Base-by-base conservation (phyloP, 768 basidiomycete genomes). In the Termitomyces sp. region DNA sequence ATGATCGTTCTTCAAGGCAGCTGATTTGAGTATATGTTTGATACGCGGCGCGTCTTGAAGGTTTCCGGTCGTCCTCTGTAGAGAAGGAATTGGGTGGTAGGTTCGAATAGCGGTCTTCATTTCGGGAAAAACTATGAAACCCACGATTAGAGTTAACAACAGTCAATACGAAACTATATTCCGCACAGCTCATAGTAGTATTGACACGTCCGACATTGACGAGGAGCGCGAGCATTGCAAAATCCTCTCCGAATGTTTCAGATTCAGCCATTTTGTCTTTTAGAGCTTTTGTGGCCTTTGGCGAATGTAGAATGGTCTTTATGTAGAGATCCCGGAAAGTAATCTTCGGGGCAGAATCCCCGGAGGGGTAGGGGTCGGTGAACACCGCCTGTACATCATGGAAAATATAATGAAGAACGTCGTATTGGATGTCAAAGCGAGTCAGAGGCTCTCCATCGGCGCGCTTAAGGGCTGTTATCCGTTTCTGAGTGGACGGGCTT, bases 181-280 rank as follows among this genome's bases (percentile, higher is more conserved):
- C 8, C 60, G 42, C 36, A 92, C 91, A 93, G 62, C 90, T 90
- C 83, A 91, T 86, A 5, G 90, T 92, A 5, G 90, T 89, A 69
- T 91, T 91, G 65, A 92, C 83, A 59, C 90, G 77, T 34, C 89
- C 89, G n/a, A 91, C 85, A 66, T 92, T 92, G 25, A 89, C 86
- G 32, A 91, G 75, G 5, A 92, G 75, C 1, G 86, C 82, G 43
- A 92, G 80, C 82, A 88, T 89, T n/a, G 85, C 84, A 74, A 90
- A 88, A 70, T 88, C 88, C 36, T 82, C 78, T 3, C 84, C 83
- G 68, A 88, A 89, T 14, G 73, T 72, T 9, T 81, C 74, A 14
- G 79, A 81, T 40, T 86, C 84, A n/a, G 73, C 68, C 75, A 92
- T 85, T 71, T 88, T 91, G 70, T 88, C 86, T 64, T 86, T 87